These are phyloP conservation scores for Fonsecaea pedrosoi DNA, from an alignment of 2,329 filamentous ascomycete species.

Conservation along the genomic window DNA sequence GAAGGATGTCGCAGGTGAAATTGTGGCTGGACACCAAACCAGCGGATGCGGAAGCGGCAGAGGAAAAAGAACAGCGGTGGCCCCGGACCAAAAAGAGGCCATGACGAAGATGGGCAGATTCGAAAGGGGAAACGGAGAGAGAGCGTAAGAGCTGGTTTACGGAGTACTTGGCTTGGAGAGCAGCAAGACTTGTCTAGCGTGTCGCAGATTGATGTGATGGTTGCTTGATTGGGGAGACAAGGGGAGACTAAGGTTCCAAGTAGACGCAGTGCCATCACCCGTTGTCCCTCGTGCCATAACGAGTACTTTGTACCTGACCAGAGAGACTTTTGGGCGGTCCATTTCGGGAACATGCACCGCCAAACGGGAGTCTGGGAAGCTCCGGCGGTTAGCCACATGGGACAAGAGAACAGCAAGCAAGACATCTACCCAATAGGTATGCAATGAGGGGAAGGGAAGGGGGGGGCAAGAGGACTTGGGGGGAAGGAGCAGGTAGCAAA, in stretches of 20 bases:
- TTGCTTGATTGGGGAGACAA: conserved; percentile 15
- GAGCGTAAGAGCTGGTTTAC: neutral
- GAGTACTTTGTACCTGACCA: neutral
- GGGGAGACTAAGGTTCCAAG: conserved; percentile 2
- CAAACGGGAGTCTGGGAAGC: conserved; percentile 1
- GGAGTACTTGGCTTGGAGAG: neutral
- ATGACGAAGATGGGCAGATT: conserved; percentile 1
- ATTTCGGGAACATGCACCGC: conserved; percentile 7
- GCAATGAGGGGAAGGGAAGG: neutral
- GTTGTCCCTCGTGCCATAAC: neutral
- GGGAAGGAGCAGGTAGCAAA: neutral
- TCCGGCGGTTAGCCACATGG: neutral
- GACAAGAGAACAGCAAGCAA: conserved; percentile 4
- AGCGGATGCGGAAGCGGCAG: conserved; percentile 27
- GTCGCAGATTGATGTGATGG: conserved; percentile 31
- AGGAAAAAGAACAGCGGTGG: neutral
- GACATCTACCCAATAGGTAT: too few species aligned
- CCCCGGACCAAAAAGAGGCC: conserved; percentile 1
- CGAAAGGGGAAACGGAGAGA: conserved; percentile 13
- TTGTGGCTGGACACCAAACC: conserved; percentile 20
- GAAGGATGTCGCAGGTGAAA: conserved; percentile 23
- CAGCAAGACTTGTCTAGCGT: conserved; percentile 22
- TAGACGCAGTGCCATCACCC: conserved; percentile 6
- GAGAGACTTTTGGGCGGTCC: neutral
- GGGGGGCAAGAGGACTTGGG: neutral